A percentile compares a stretch with the other conserved stretches of the same genome.
Conservation (phyloP, 2,329 filamentous ascomycete species). For the Alternaria sp. region DNA sequence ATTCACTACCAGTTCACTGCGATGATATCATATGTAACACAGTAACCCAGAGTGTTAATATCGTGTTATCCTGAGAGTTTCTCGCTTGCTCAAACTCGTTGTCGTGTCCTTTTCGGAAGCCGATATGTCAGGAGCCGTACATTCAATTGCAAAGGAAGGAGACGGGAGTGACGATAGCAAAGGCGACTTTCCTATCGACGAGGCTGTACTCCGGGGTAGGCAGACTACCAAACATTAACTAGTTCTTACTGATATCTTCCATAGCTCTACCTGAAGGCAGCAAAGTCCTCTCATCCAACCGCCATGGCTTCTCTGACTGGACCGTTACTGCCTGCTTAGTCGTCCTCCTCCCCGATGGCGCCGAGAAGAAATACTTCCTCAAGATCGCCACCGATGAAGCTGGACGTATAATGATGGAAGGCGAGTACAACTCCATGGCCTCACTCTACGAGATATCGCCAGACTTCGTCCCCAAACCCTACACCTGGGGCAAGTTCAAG, state of each 20-base stretch:
- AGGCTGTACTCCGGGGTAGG: background rate
- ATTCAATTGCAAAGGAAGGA: background rate
- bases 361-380: background rate
- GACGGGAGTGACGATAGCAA: background rate
- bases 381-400: background rate
- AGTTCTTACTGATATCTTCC: background rate
- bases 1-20: background rate
- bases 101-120: background rate
- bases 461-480: background rate
- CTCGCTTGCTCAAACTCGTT: background rate
- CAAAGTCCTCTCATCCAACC: background rate
- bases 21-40: background rate
- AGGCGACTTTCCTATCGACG: background rate
- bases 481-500: background rate
- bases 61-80: background rate
- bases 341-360: background rate
- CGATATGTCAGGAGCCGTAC: background rate
- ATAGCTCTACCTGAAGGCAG: background rate
- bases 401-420: background rate
- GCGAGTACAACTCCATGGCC: background rate
- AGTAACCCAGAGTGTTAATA: background rate
- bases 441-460: background rate
- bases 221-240: rapidly evolving
- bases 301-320: background rate
- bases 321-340: background rate